A percentile compares a stretch with the other conserved stretches of the same genome.
Conservation (phyloP, 148 eudicot species). For the Euryodendron excelsum region DNA sequence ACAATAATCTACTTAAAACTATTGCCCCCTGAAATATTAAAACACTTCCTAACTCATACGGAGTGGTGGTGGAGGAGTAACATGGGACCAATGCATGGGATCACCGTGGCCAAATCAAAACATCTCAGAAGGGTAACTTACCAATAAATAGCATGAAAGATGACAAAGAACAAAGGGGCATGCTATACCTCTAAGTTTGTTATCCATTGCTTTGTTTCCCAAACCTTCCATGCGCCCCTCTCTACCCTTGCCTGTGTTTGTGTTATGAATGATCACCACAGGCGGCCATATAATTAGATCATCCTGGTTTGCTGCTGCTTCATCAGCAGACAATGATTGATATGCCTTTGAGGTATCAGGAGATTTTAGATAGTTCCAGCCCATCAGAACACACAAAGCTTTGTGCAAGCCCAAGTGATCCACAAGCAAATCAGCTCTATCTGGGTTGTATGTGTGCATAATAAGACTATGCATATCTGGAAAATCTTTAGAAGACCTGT, state of each 20-base stretch:
- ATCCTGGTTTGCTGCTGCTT: slow-evolving; percentile 74
- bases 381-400: slow-evolving; percentile 92
- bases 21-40: not conserved
- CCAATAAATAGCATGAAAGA: slow-evolving; percentile 7
- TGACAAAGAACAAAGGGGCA: slow-evolving; percentile 35
- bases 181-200: slow-evolving; percentile 77
- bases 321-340: slow-evolving; percentile 73
- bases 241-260: slow-evolving; percentile 79
- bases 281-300: slow-evolving; percentile 96
- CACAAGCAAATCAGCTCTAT: slow-evolving; percentile 57
- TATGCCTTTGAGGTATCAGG: slow-evolving; percentile 82
- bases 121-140: not conserved
- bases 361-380: slow-evolving; percentile 80
- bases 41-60: not conserved
- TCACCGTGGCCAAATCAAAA: not conserved
- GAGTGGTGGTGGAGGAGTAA: not conserved
- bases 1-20: not conserved
- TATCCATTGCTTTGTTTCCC: slow-evolving; percentile 95
- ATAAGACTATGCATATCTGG: slow-evolving; percentile 85
- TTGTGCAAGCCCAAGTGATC: slow-evolving; percentile 97
- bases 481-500: slow-evolving; percentile 88
- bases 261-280: slow-evolving; percentile 77
- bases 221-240: slow-evolving; percentile 94
- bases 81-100: not conserved
- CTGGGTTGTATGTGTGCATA: slow-evolving; percentile 84